Evolutionary conservation across 306 rosid species (phyloP).

Genomic region (Carpinus fangiana): DNA sequence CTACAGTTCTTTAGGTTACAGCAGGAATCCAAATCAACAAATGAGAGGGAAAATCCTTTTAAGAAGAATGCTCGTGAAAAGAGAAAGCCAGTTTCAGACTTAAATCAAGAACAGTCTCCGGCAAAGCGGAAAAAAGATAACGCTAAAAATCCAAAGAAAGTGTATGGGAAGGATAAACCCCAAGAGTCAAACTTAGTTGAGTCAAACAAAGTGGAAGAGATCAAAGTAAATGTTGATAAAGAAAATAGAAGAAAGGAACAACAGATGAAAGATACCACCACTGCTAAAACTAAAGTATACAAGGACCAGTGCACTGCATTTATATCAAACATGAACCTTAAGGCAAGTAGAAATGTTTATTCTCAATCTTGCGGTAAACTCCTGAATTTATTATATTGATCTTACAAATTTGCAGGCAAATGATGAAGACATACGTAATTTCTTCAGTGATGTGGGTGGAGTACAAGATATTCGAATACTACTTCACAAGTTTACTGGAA

Average conservation of each 20-base stretch:
- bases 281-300: constrained; percentile 49
- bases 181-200: constrained; percentile 39
- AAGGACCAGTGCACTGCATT: constrained; percentile 88
- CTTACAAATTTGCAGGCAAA: constrained; percentile 56
- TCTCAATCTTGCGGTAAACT: neutral
- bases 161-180: constrained; percentile 43
- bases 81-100: constrained; percentile 63
- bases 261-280: constrained; percentile 38
- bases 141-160: constrained; percentile 45
- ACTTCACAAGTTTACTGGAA: constrained; percentile 80
- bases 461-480: constrained; percentile 75
- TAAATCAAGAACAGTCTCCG: constrained; percentile 45
- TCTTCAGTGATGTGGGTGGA: constrained; percentile 86
- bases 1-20: constrained; percentile 61
- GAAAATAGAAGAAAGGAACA: constrained; percentile 41
- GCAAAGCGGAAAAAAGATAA: constrained; percentile 66
- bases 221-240: constrained; percentile 36
- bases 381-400: constrained; percentile 16
- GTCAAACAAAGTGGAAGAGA: constrained; percentile 36
- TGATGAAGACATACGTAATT: constrained; percentile 61
- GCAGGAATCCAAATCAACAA: constrained; percentile 60
- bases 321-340: constrained; percentile 64
- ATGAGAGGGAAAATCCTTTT: constrained; percentile 51
- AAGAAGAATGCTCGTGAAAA: constrained; percentile 62
- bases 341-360: constrained; percentile 40